Conservation (phyloP, 306 rosid species). For the Delonix regia region DNA sequence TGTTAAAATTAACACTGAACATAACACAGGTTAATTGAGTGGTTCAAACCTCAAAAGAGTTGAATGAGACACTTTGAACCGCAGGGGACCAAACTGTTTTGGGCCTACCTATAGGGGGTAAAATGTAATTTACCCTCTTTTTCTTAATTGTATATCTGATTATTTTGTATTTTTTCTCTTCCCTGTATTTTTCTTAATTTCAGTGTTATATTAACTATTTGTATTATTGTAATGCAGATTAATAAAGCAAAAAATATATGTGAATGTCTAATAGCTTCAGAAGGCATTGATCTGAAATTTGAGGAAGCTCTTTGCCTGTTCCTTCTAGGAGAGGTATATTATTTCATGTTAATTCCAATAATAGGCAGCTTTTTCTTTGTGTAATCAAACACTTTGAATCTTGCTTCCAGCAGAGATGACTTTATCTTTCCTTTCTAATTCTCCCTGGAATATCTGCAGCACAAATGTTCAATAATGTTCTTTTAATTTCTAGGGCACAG, state of each 20-base stretch:
- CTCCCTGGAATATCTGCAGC: constrained; percentile 14
- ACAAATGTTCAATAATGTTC: constrained; percentile 26
- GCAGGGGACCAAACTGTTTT: neutral
- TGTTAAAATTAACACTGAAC: neutral
- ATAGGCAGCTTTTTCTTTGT: constrained; percentile 30
- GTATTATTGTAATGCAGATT: constrained; percentile 58
- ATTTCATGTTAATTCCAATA: constrained; percentile 21
- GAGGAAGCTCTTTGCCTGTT: constrained; percentile 82
- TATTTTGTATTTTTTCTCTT: neutral
- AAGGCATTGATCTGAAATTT: constrained; percentile 81
- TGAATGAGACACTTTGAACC: neutral
- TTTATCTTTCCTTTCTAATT: constrained; percentile 20
- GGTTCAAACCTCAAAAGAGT: neutral
- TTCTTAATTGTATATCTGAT: neutral
- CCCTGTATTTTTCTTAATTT: constrained; percentile 25
- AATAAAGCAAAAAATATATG: constrained; percentile 74
- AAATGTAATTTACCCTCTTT: neutral
- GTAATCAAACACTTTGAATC: constrained; percentile 27
- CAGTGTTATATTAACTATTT: constrained; percentile 21
- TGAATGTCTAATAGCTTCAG: constrained; percentile 84
- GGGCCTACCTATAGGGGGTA: neutral
- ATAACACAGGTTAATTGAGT: neutral
- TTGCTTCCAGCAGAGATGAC: constrained; percentile 35
- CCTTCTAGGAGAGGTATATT: constrained; percentile 82
- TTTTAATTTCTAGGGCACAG: constrained; percentile 69